Evolutionary conservation across 257 asterid genomes (phyloP).

Genomic region (Solanum piurae): DNA sequence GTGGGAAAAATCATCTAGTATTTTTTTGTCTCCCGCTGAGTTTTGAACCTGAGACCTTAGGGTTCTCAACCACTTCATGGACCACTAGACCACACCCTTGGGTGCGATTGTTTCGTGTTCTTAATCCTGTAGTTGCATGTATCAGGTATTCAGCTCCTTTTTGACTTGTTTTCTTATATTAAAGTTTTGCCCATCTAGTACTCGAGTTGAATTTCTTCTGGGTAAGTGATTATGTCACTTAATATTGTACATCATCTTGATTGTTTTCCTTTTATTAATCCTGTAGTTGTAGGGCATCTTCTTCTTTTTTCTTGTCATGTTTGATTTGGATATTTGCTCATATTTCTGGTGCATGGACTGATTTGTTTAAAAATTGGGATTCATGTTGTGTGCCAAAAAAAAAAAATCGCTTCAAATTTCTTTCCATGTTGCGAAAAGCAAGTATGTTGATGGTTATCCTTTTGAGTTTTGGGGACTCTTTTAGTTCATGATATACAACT

Average conservation of each 20-base stretch:
- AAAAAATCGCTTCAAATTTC: neutral
- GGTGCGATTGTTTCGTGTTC: neutral
- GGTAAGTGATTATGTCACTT: neutral
- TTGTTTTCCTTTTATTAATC: neutral
- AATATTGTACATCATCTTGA: neutral
- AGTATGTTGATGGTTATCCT: neutral
- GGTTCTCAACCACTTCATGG: neutral
- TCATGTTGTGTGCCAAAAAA: neutral
- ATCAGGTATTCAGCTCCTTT: slow-evolving; percentile 51
- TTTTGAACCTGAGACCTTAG: neutral
- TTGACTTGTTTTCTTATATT: neutral
- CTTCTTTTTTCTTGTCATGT: neutral
- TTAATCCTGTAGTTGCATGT: slow-evolving; percentile 28
- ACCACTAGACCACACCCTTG: neutral
- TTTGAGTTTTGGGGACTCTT: neutral
- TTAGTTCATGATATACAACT: neutral
- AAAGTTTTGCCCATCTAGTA: neutral
- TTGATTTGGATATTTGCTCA: neutral
- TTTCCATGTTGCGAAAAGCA: neutral
- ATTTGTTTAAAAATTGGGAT: neutral
- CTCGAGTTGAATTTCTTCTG: neutral
- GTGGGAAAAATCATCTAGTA: too few species aligned
- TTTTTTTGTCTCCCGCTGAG: neutral
- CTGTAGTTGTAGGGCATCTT: neutral
- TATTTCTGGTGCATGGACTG: neutral